Evolutionary conservation across 768 basidiomycete species (phyloP).

Genomic region (Suillus bovinus): DNA sequence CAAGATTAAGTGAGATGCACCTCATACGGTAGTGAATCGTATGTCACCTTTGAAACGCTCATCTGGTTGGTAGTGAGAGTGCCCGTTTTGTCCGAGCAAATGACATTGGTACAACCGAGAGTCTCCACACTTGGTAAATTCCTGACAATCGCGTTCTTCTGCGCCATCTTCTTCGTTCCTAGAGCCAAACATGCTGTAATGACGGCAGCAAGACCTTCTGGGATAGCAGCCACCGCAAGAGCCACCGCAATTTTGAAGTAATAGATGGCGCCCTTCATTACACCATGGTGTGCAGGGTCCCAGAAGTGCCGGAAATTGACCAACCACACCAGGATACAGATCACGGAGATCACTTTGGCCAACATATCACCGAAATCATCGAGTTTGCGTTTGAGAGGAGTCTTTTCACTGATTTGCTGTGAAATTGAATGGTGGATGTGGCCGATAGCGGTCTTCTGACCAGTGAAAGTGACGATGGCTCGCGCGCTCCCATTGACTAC

Average conservation of each 20-base stretch:
- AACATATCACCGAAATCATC: constrained; percentile 98
- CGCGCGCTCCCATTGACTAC: constrained; percentile 91
- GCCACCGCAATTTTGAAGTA: constrained; percentile 99
- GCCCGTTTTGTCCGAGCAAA: constrained; percentile 98
- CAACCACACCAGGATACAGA: constrained; percentile 97
- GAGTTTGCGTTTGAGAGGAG: constrained; percentile 93
- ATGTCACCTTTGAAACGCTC: constrained; percentile 80
- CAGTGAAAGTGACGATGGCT: constrained; percentile 88
- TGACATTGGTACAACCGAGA: constrained; percentile 96
- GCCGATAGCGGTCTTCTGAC: constrained; percentile 87
- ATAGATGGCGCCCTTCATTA: constrained; percentile 91
- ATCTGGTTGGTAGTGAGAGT: constrained; percentile 97
- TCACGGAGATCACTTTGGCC: constrained; percentile 96
- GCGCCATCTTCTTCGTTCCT: constrained; percentile 99
- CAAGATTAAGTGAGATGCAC: constrained; percentile 13
- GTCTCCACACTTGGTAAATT: constrained; percentile 98
- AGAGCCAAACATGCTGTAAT: constrained; percentile 96
- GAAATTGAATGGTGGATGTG: constrained; percentile 97
- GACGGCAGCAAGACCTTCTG: constrained; percentile 97
- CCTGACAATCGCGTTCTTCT: constrained; percentile 96
- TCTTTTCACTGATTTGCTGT: constrained; percentile 92
- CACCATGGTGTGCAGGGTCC: constrained; percentile 92
- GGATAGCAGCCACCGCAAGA: constrained; percentile 97
- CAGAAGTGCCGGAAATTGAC: constrained; percentile 96
- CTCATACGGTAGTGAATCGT: neutral